A percentile compares a stretch with the other conserved stretches of the same genome.
Conservation (phyloP, 2,329 filamentous ascomycete species). For the Hysterium pulicare region DNA sequence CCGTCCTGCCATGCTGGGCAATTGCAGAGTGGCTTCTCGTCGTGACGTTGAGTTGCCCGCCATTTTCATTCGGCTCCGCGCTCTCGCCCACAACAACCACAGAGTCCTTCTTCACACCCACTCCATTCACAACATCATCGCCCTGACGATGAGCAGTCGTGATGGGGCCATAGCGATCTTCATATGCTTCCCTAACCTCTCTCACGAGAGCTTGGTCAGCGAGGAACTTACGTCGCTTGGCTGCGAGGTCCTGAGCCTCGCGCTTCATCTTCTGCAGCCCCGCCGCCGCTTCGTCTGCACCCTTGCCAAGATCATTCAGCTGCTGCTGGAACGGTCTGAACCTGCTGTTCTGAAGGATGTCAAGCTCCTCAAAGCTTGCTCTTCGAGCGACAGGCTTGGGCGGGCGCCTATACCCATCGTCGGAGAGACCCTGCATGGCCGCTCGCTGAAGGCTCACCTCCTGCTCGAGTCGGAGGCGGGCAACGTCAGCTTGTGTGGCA, state of each 20-base stretch:
- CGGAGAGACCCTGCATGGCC: conserved; percentile 27
- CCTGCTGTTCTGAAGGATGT: conserved; percentile 26
- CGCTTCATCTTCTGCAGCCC: conserved; percentile 1
- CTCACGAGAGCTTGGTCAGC: conserved; percentile 20
- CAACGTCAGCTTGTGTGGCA: conserved; percentile 6
- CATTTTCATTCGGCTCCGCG: too few relatives aligned
- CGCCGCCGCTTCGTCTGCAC: conserved; percentile 8
- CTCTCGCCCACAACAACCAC: not conserved
- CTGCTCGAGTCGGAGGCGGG: conserved; percentile 20
- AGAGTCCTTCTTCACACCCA: too few relatives aligned
- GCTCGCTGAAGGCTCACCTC: conserved; percentile 26
- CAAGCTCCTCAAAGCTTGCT: conserved; percentile 18
- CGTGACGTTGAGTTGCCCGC: too few relatives aligned
- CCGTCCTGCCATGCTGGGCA: not conserved
- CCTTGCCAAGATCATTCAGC: conserved; percentile 22
- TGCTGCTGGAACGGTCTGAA: conserved; percentile 29
- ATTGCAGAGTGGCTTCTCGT: too few relatives aligned
- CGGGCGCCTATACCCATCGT: conserved; percentile 22
- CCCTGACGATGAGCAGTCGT: conserved; percentile 20
- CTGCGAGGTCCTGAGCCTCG: conserved; percentile 6
- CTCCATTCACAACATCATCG: not conserved
- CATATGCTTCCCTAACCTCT: conserved; percentile 24
- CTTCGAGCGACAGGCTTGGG: conserved; percentile 9
- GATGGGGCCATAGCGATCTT: conserved; percentile 25
- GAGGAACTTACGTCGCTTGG: conserved; percentile 8